Evolutionary conservation across 2,329 filamentous ascomycete genomes (phyloP).

Genomic region (Phaeoacremonium minimum): DNA sequence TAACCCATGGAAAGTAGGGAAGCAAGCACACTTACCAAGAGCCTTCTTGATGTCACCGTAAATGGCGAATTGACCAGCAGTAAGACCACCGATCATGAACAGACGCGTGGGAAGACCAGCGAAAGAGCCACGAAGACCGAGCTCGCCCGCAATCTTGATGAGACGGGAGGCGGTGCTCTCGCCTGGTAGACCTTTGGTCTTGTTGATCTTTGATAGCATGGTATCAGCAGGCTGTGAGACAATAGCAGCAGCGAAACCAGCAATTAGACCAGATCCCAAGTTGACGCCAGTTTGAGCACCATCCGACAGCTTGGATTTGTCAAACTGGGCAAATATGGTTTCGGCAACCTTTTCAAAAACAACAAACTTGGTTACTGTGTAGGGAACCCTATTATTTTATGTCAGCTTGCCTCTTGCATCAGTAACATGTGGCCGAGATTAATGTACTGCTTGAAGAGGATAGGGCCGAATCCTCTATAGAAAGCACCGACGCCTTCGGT

Average conservation of each 20-base stretch:
- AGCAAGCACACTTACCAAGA: neutral
- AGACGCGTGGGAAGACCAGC: constrained; percentile 66
- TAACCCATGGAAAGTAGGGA: neutral
- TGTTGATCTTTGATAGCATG: constrained; percentile 77
- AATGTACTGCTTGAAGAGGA: constrained; percentile 73
- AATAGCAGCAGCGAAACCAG: constrained; percentile 69
- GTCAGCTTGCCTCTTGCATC: neutral
- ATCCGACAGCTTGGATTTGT: constrained; percentile 18
- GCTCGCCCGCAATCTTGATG: constrained; percentile 68
- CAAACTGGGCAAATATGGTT: constrained; percentile 13
- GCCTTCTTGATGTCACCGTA: constrained; percentile 42
- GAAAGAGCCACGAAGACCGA: constrained; percentile 63
- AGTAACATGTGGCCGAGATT: neutral
- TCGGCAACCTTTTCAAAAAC: constrained; percentile 17
- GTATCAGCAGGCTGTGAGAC: constrained; percentile 73
- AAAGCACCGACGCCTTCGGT: constrained; percentile 80
- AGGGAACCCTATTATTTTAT: constrained; percentile 13
- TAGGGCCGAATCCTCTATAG: constrained; percentile 88
- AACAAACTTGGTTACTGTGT: constrained; percentile 18
- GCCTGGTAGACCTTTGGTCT: constrained; percentile 66
- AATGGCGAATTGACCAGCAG: constrained; percentile 67
- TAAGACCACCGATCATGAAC: constrained; percentile 65
- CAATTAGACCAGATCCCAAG: constrained; percentile 66
- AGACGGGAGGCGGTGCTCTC: constrained; percentile 64
- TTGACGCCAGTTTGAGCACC: constrained; percentile 54